A percentile compares a stretch with the other conserved stretches of the same genome.
Evolutionary conservation across 305 asterid genomes (phyloP).

Genomic region (Stenogyne calaminthoides): DNA sequence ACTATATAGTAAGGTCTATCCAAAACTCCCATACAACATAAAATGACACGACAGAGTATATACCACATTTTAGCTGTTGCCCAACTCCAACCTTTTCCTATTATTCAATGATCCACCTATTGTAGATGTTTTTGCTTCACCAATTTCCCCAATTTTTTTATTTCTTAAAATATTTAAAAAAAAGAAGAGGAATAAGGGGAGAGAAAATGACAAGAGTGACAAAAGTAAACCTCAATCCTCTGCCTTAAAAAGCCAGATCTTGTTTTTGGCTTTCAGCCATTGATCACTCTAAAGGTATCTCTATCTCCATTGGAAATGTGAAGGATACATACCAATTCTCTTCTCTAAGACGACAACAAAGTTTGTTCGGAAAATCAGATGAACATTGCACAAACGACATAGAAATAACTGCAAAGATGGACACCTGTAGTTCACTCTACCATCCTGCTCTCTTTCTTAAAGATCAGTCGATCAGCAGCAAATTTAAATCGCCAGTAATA

Average conservation of each 20-base stretch:
- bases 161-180: not conserved
- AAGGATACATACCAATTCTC: not conserved
- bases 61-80: not conserved
- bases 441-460: not conserved
- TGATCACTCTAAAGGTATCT: constrained; percentile 2
- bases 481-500: not conserved
- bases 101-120: not conserved
- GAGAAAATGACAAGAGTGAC: not conserved
- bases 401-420: not conserved
- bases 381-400: not conserved
- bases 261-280: not conserved
- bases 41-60: not conserved
- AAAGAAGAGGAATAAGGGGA: not conserved
- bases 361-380: not conserved
- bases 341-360: not conserved
- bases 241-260: not conserved
- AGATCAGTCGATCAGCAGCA: not conserved
- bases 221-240: not conserved
- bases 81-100: not conserved
- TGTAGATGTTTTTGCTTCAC: not conserved
- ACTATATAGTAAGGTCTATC: not conserved
- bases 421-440: not conserved
- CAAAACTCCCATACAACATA: not conserved
- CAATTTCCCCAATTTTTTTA: not conserved
- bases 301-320: not conserved